These are phyloP conservation scores for Cryptococcus floricola DNA, from an alignment of 1,284 basidiomycete species.

Conservation along the genomic window DNA sequence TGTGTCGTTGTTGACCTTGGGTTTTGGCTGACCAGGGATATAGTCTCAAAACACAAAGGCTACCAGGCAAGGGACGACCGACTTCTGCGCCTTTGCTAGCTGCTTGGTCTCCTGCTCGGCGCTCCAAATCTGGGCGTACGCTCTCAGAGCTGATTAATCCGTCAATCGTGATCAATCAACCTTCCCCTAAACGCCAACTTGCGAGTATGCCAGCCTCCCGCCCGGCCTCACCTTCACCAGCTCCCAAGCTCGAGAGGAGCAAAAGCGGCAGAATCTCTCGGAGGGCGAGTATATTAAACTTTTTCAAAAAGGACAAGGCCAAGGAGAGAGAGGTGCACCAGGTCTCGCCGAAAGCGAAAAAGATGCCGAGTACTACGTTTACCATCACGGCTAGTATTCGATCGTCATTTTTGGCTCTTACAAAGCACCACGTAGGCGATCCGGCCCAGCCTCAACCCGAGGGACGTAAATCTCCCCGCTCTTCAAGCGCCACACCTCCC, in stretches of 20 bases:
- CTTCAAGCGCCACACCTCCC: neutral
- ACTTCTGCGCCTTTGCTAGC: neutral
- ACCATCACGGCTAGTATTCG: conserved; percentile 1
- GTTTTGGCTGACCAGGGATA: no score
- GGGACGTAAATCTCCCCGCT: neutral
- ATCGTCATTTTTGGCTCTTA: conserved; percentile 2
- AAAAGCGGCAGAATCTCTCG: neutral
- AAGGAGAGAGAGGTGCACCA: neutral
- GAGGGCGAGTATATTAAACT: conserved; percentile 1
- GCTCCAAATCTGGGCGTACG: neutral
- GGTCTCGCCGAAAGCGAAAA: neutral
- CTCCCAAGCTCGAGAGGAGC: neutral
- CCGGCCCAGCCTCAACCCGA: neutral
- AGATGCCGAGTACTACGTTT: neutral
- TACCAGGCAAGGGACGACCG: neutral
- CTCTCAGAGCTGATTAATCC: neutral
- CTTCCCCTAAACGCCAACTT: neutral
- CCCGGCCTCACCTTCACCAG: neutral
- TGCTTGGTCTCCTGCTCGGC: neutral
- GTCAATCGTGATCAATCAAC: neutral
- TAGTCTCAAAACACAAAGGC: no score
- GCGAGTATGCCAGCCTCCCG: neutral
- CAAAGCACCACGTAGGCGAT: neutral
- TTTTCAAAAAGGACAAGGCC: neutral
- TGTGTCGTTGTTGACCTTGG: no score